A percentile compares a stretch with the other conserved stretches of the same genome.
These are phyloP conservation scores for Nannizziopsis arthrosporioides DNA, from an alignment of 2,329 filamentous ascomycete genomes.

Conservation along the genomic window DNA sequence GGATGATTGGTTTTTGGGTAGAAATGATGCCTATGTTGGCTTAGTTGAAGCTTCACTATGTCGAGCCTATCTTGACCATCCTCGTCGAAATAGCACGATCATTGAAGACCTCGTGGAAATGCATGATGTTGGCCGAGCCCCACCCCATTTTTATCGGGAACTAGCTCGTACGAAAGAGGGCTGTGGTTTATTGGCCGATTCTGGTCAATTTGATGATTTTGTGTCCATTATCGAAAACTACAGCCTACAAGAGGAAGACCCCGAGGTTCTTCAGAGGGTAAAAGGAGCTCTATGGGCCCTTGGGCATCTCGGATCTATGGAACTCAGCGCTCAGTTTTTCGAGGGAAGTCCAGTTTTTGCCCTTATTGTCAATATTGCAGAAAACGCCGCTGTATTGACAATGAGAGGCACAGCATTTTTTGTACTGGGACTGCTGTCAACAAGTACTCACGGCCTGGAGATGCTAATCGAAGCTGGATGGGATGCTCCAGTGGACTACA, in stretches of 20 bases:
- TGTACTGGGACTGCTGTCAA: slow-evolving; percentile 80
- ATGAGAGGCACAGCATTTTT: slow-evolving; percentile 94
- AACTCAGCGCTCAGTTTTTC: slow-evolving; percentile 85
- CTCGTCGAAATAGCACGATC: slow-evolving; percentile 39
- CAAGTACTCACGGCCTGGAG: slow-evolving; percentile 82
- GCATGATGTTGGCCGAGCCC: slow-evolving; percentile 52
- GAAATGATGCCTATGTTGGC: slow-evolving; percentile 90
- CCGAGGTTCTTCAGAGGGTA: slow-evolving; percentile 78
- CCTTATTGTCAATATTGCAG: slow-evolving; percentile 77
- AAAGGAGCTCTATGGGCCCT: slow-evolving; percentile 97
- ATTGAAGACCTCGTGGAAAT: slow-evolving; percentile 49
- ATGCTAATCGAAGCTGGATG: slow-evolving; percentile 83
- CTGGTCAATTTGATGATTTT: slow-evolving; percentile 94
- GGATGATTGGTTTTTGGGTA: slow-evolving; percentile 98
- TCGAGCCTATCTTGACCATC: slow-evolving; percentile 56
- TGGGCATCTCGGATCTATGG: slow-evolving; percentile 96
- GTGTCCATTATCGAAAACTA: slow-evolving; percentile 77
- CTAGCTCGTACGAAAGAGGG: slow-evolving; percentile 86
- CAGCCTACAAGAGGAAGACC: slow-evolving; percentile 71
- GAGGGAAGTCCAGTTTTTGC: slow-evolving; percentile 81
- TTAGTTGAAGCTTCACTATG: slow-evolving; percentile 93
- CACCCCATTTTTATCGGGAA: slow-evolving; percentile 96
- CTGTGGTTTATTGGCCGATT: slow-evolving; percentile 77
- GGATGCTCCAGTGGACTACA: slow-evolving; percentile 77
- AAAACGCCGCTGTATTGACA: slow-evolving; percentile 78